Percentiles rank a stretch among this genome's conserved stretches.
phyloP scores from a whole-genome alignment of 257 asterid genomes.

The Oldenlandia corymbosa region DNA sequence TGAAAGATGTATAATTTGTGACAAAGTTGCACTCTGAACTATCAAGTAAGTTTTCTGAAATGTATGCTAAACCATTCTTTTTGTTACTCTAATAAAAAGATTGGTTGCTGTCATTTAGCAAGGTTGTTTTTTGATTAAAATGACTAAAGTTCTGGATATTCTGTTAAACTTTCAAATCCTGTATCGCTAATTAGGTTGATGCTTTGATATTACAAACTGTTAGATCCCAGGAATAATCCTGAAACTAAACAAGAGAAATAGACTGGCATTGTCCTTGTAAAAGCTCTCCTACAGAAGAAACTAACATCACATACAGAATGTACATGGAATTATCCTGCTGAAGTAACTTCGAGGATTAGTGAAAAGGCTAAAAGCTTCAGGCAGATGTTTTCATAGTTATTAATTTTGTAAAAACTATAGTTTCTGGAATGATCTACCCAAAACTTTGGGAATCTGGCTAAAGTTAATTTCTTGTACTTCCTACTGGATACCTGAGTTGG shows the following conservation, averaged over 20 bases:
- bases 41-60: slow-evolving; percentile 20
- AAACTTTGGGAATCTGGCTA: not conserved
- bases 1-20: slow-evolving; percentile 17
- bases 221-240: not conserved
- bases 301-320: not conserved
- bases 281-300: not conserved
- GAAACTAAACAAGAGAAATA: not conserved
- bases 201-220: not conserved
- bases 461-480: not conserved
- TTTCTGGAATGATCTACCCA: not conserved
- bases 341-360: not conserved
- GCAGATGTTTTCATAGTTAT: not conserved
- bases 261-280: not conserved
- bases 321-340: not conserved
- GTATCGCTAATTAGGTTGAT: not conserved
- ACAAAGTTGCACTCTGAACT: not conserved
- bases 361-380: not conserved
- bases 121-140: not conserved
- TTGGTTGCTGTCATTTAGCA: not conserved
- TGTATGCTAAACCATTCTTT: too few species aligned
- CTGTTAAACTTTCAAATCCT: not conserved
- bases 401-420: not conserved
- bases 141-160: not conserved
- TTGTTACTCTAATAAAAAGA: not conserved
- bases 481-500: not conserved